phyloP scores from a whole-genome alignment of 2,329 filamentous ascomycete species.

The Stenocarpella maydis region DNA sequence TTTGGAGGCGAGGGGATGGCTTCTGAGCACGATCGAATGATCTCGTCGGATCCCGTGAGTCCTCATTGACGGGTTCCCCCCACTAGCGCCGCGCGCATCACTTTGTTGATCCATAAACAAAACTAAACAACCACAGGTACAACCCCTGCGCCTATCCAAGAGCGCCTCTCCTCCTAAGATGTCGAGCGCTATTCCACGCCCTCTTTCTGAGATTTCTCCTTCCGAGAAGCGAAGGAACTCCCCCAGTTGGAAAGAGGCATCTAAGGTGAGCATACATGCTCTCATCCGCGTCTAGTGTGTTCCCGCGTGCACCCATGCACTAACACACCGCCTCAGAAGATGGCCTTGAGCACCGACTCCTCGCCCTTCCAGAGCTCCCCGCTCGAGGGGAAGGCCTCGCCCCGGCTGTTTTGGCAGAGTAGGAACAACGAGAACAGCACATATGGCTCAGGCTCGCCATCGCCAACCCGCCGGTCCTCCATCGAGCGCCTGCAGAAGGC shows the following conservation, averaged over 20 bases:
- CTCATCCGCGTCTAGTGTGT: constrained; percentile 41
- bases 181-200: constrained; percentile 69
- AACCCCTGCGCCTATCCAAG: constrained; percentile 83
- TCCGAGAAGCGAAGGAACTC: constrained; percentile 90
- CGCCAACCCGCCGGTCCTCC: constrained; percentile 82
- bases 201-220: constrained; percentile 88
- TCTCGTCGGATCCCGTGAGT: constrained; percentile 32
- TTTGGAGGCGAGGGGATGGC: constrained; percentile 23
- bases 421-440: constrained; percentile 75
- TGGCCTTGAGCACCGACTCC: constrained; percentile 74
- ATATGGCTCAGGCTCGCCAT: constrained; percentile 68
- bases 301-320: neutral
- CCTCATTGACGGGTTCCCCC: constrained; percentile 10
- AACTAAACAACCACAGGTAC: constrained; percentile 61
- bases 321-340: constrained; percentile 60
- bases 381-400: constrained; percentile 72
- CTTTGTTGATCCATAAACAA: constrained; percentile 28
- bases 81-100: constrained; percentile 24
- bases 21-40: constrained; percentile 21
- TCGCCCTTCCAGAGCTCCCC: constrained; percentile 89
- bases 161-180: constrained; percentile 72
- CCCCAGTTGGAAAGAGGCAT: constrained; percentile 82
- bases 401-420: constrained; percentile 91
- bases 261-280: constrained; percentile 65
- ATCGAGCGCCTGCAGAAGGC: constrained; percentile 95